A percentile compares a stretch with the other conserved stretches of the same genome.
Conservation (phyloP, 73 alveolate genomes). For the Durusdinium trenchii region DNA sequence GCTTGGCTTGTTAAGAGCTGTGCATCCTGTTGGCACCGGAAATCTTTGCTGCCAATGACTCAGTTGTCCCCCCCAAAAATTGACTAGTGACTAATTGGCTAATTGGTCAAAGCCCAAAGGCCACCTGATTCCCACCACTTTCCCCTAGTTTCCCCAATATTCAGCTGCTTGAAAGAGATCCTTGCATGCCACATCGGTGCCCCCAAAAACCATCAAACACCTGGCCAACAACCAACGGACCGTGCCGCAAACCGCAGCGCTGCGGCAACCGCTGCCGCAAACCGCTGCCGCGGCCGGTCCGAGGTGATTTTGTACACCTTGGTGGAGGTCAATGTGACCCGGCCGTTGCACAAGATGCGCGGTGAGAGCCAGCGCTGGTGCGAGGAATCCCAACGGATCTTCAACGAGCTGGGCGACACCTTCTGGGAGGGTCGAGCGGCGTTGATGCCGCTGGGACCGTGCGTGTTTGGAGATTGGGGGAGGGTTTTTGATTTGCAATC, state of each 20-base stretch:
- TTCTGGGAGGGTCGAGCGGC: slow-evolving; percentile 90
- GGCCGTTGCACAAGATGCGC: slow-evolving; percentile 80
- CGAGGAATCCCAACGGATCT: slow-evolving; percentile 57
- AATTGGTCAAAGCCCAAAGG: too few relatives aligned
- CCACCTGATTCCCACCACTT: too few relatives aligned
- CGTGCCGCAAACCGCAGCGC: background rate
- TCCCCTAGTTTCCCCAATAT: background rate
- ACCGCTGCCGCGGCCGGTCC: background rate
- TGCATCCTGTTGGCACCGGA: too few relatives aligned
- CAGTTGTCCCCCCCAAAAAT: too few relatives aligned
- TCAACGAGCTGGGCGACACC: slow-evolving; percentile 70
- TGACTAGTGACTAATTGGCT: too few relatives aligned
- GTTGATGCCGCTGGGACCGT: slow-evolving; percentile 43
- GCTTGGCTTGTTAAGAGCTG: too few relatives aligned
- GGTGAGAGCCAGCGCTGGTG: slow-evolving; percentile 50
- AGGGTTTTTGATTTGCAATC: too few relatives aligned
- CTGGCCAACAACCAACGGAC: background rate
- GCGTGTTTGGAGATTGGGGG: too few relatives aligned
- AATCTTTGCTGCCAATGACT: too few relatives aligned
- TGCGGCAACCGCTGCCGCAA: background rate
- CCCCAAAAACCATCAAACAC: background rate
- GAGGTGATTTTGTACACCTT: slow-evolving; percentile 36
- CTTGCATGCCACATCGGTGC: background rate
- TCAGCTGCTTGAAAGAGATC: background rate
- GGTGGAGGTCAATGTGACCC: slow-evolving; percentile 86